Evolutionary conservation across 768 basidiomycete species (phyloP).

Genomic region (Galerina sulciceps): DNA sequence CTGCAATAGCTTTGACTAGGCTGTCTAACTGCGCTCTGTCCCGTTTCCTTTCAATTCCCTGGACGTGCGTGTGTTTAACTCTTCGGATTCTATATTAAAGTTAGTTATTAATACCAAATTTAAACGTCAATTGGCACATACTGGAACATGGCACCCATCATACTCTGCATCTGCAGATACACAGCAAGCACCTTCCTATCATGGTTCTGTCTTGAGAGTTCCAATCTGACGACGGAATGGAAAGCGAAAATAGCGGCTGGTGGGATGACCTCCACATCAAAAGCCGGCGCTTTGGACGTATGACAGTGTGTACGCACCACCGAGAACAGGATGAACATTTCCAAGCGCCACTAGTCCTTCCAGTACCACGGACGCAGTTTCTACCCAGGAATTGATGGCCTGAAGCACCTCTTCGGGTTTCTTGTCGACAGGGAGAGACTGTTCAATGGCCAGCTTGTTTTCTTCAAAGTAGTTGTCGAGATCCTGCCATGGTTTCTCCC

Average conservation of each 20-base stretch:
- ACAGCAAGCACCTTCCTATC: constrained; percentile 46
- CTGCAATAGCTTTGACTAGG: constrained; percentile 28
- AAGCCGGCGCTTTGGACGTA: no score
- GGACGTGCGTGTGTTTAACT: constrained; percentile 9
- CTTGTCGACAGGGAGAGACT: neutral
- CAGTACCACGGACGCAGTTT: constrained; percentile 1
- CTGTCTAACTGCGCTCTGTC: constrained; percentile 29
- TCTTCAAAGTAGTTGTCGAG: neutral
- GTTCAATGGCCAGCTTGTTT: constrained; percentile 1
- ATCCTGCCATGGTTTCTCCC: neutral
- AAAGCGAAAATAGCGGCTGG: constrained; percentile 46
- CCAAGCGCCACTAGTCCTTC: constrained; percentile 7
- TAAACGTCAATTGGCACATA: constrained; percentile 23
- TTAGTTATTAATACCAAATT: neutral
- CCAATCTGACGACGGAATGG: constrained; percentile 43
- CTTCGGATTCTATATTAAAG: constrained; percentile 15
- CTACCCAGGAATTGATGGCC: constrained; percentile 2
- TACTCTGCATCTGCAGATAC: constrained; percentile 45
- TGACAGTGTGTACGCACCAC: neutral
- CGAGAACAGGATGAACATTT: constrained; percentile 8
- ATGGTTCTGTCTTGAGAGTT: constrained; percentile 46
- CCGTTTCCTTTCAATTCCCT: constrained; percentile 29
- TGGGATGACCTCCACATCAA: neutral
- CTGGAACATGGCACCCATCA: constrained; percentile 47
- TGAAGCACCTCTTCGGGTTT: neutral